phyloP scores from a whole-genome alignment of 768 basidiomycete genomes.

The Leccinum broughii region DNA sequence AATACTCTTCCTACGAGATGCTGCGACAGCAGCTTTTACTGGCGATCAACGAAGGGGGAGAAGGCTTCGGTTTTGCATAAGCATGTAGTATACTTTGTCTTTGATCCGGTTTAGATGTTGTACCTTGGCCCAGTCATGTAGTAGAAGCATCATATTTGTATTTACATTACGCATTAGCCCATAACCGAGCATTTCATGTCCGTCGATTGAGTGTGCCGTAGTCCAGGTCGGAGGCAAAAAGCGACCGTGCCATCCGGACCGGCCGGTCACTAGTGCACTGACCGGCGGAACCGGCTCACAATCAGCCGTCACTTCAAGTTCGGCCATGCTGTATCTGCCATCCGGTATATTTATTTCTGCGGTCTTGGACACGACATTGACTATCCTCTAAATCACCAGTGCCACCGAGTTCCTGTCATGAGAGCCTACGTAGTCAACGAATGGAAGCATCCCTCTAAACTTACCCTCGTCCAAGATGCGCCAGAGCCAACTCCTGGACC shows the following conservation, averaged over 20 bases:
- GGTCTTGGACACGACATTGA: background rate
- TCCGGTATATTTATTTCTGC: background rate
- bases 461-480: slow-evolving; percentile 51
- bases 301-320: background rate
- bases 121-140: slow-evolving; percentile 15
- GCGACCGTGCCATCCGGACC: background rate
- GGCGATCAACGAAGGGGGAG: slow-evolving; percentile 94
- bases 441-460: slow-evolving; percentile 66
- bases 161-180: slow-evolving; percentile 28
- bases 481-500: slow-evolving; percentile 54
- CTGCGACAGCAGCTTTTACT: slow-evolving; percentile 86
- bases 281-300: slow-evolving; percentile 6
- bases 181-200: slow-evolving; percentile 4
- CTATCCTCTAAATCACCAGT: background rate
- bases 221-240: background rate
- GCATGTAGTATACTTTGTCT: slow-evolving; percentile 12
- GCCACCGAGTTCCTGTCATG: slow-evolving; percentile 44
- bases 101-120: slow-evolving; percentile 15
- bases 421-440: slow-evolving; percentile 75
- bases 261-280: background rate
- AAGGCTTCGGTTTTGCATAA: slow-evolving; percentile 87
- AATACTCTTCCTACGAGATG: slow-evolving; percentile 96
- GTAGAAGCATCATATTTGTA: slow-evolving; percentile 39
- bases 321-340: background rate
- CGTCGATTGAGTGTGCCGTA: background rate